A percentile compares a stretch with the other conserved stretches of the same genome.
Evolutionary conservation across 371 early-diverging fungal species (phyloP).

Genomic region (Saksenaea vasiformis): DNA sequence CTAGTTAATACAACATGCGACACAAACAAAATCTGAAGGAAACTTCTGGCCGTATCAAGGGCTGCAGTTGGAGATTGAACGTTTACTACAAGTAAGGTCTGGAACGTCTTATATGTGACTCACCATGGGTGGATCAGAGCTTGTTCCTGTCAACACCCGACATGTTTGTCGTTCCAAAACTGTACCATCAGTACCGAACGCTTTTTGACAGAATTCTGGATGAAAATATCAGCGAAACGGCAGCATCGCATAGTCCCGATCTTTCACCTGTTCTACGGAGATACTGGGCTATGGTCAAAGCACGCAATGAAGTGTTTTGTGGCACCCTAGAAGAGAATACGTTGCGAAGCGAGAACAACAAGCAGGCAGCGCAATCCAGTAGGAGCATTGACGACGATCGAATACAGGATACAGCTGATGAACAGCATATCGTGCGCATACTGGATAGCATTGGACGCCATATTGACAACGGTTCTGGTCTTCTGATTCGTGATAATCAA

Average conservation of each 20-base stretch:
- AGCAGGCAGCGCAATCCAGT: neutral
- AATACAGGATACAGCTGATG: constrained; percentile 24
- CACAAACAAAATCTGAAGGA: constrained; percentile 3
- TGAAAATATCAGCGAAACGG: constrained; percentile 17
- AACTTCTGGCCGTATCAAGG: constrained; percentile 36
- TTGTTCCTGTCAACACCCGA: constrained; percentile 66
- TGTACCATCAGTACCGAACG: constrained; percentile 47
- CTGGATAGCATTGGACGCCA: constrained; percentile 44
- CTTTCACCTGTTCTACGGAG: constrained; percentile 33
- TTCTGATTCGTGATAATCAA: constrained; percentile 30
- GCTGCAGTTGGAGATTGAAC: constrained; percentile 55
- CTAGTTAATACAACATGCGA: constrained; percentile 11
- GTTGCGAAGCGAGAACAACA: constrained; percentile 8
- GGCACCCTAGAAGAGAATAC: constrained; percentile 40
- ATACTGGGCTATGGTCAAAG: constrained; percentile 47
- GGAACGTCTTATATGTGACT: neutral
- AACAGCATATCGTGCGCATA: constrained; percentile 39
- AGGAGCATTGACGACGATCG: neutral
- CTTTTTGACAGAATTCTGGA: constrained; percentile 38
- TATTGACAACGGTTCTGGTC: constrained; percentile 33
- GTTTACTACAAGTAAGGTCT: constrained; percentile 50
- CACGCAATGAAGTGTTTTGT: constrained; percentile 52
- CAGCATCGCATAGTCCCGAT: constrained; percentile 20
- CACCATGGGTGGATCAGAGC: constrained; percentile 30
- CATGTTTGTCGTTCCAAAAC: constrained; percentile 65